These are phyloP conservation scores for Saccharomyces eubayanus DNA, from an alignment of 805 yeast genomes.

Conservation along the genomic window DNA sequence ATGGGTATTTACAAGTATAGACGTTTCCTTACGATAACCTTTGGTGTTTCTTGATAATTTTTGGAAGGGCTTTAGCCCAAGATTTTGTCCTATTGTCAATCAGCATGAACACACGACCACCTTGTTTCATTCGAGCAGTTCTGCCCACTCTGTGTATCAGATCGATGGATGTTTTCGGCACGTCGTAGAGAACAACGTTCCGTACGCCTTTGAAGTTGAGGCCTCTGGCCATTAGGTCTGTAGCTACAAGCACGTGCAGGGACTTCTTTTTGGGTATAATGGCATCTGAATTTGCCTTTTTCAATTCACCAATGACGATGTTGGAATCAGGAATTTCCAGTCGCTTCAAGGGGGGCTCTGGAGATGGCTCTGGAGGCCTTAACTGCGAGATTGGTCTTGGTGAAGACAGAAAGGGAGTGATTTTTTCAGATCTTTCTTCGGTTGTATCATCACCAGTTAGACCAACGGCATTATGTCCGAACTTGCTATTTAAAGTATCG, in stretches of 20 bases:
- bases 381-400: conserved; percentile 38
- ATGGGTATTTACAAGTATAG: not conserved
- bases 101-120: conserved; percentile 80
- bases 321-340: conserved; percentile 31
- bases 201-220: conserved; percentile 74
- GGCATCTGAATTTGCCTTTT: not conserved
- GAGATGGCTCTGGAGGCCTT: conserved; percentile 1
- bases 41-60: conserved; percentile 47
- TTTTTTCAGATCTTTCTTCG: conserved; percentile 48
- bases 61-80: conserved; percentile 78
- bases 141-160: conserved; percentile 87
- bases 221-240: conserved; percentile 87
- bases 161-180: conserved; percentile 79
- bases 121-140: conserved; percentile 85
- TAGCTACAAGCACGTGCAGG: conserved; percentile 69
- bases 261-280: conserved; percentile 10
- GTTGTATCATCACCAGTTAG: conserved; percentile 59
- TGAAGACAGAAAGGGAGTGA: conserved; percentile 57
- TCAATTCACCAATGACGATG: conserved; percentile 15
- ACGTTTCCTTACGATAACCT: conserved; percentile 22
- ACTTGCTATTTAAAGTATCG: conserved; percentile 39
- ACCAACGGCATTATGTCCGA: conserved; percentile 53
- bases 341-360: not conserved
- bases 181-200: conserved; percentile 75
- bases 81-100: conserved; percentile 59